Percentiles rank a stretch among this genome's conserved stretches.
phyloP scores from a whole-genome alignment of 768 basidiomycete genomes.

The Lyophyllum semitale region DNA sequence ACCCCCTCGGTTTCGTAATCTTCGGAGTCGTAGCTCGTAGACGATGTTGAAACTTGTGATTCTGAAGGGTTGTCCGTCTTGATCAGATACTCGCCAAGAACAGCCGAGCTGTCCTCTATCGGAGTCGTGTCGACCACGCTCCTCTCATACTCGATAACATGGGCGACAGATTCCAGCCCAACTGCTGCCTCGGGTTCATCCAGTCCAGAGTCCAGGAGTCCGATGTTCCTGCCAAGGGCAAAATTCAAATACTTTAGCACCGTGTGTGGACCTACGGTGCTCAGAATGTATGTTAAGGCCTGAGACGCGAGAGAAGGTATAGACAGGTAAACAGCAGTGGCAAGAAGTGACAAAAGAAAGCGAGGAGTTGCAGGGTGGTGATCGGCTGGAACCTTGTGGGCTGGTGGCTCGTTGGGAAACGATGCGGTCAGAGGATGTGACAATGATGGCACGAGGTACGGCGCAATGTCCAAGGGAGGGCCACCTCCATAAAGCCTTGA shows the following conservation, averaged over 20 bases:
- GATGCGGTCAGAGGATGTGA: slow-evolving; percentile 70
- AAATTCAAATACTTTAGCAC: slow-evolving; percentile 78
- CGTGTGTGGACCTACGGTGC: slow-evolving; percentile 78
- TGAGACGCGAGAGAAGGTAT: slow-evolving; percentile 77
- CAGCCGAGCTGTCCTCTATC: background rate
- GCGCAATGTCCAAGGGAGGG: slow-evolving; percentile 69
- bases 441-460: slow-evolving; percentile 64
- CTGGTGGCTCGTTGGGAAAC: slow-evolving; percentile 42
- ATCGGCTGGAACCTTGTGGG: slow-evolving; percentile 40
- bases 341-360: slow-evolving; percentile 84
- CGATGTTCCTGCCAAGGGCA: slow-evolving; percentile 72
- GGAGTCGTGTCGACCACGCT: slow-evolving; percentile 9
- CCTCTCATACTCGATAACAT: slow-evolving; percentile 40
- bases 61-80: slow-evolving; percentile 1
- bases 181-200: slow-evolving; percentile 61
- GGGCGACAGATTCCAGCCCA: slow-evolving; percentile 70
- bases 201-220: slow-evolving; percentile 30
- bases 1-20: slow-evolving; percentile 17
- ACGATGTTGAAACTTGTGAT: slow-evolving; percentile 1
- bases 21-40: slow-evolving; percentile 15
- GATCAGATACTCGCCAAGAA: background rate
- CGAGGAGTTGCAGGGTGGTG: slow-evolving; percentile 79
- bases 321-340: slow-evolving; percentile 84
- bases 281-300: slow-evolving; percentile 69
- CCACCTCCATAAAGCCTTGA: slow-evolving; percentile 87